Base-by-base conservation (phyloP, 805 yeast genomes). In the Teunomyces aglyptinius region DNA sequence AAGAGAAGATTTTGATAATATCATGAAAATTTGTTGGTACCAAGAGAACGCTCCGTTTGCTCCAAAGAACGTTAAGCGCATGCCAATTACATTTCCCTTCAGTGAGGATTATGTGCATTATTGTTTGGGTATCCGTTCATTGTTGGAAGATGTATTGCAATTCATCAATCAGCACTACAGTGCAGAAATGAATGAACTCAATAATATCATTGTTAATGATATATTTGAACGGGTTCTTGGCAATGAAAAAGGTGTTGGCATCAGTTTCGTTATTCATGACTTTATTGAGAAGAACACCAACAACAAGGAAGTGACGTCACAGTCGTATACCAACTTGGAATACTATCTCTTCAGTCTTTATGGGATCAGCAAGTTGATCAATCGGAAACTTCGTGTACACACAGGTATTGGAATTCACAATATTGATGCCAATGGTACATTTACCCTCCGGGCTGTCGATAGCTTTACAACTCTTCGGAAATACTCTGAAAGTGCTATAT, bases 241-340 rank as follows among this genome's bases (percentile, higher is more conserved):
- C 15, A 77, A 70, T 34, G 60, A 63, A 36, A 61, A 62, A 12
- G 70, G 68, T 1, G 58, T 79, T 38, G 80, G 87, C 1, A 86
- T 92, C 1, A 78, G 89, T 54, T 73, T 73, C 48, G 76, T 70
- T 49, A 64, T 72, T 34, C 80, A 83, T 49, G 79, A 87, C 41
- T 75, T 79, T 47, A 74, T 76, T 11, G 81, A 82, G 49, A 76
- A 86, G 41, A 77, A 81, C 53, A 77, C 90, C 2, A 80, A 85
- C 10, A 86, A 90, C 51, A 87, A 96, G 59, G 98, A 92, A 64
- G 91, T 89, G 54, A 78, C 89, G 22, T 85, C 96, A 0, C 98
- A 94, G 69, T 88, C 89, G 54, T 75, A 88, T 54, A 85, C 94
- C 48, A 90, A 94, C 62, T 70, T 92, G 57, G 97, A 92, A 60